phyloP scores from a whole-genome alignment of 176 grass and related monocot genomes.

The Rhynchospora breviuscula region DNA sequence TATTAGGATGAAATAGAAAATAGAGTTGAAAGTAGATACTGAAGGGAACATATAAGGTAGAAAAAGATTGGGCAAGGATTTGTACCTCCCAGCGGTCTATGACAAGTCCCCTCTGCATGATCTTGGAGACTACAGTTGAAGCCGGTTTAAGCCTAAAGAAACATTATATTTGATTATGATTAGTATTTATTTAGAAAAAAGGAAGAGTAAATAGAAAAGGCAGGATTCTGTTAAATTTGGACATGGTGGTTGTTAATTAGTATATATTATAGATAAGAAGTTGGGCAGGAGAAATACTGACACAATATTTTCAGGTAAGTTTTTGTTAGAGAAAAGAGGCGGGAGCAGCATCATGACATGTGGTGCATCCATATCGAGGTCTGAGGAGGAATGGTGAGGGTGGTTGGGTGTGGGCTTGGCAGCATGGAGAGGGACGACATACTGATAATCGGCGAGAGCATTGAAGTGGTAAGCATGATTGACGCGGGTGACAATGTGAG shows the following conservation, averaged over 20 bases:
- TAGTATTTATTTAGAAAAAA: conserved; percentile 1
- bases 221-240: background rate
- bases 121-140: conserved; percentile 64
- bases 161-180: conserved; percentile 14
- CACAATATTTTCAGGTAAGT: conserved; percentile 72
- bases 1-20: conserved; percentile 7
- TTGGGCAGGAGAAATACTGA: conserved; percentile 28
- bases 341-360: conserved; percentile 89
- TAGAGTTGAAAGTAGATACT: background rate
- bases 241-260: too few relatives aligned
- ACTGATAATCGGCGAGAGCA: conserved; percentile 82
- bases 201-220: background rate
- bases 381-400: conserved; percentile 14
- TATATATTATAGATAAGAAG: too few relatives aligned
- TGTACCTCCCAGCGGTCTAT: conserved; percentile 70
- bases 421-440: conserved; percentile 71
- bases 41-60: conserved; percentile 7
- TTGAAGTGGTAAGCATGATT: conserved; percentile 64
- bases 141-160: conserved; percentile 63
- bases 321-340: conserved; percentile 75
- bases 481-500: conserved; percentile 60
- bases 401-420: conserved; percentile 14
- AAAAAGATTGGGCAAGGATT: conserved; percentile 20
- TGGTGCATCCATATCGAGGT: conserved; percentile 48
- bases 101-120: conserved; percentile 61